Conservation (phyloP, 345 rosid species). For the Citrus maxima region DNA sequence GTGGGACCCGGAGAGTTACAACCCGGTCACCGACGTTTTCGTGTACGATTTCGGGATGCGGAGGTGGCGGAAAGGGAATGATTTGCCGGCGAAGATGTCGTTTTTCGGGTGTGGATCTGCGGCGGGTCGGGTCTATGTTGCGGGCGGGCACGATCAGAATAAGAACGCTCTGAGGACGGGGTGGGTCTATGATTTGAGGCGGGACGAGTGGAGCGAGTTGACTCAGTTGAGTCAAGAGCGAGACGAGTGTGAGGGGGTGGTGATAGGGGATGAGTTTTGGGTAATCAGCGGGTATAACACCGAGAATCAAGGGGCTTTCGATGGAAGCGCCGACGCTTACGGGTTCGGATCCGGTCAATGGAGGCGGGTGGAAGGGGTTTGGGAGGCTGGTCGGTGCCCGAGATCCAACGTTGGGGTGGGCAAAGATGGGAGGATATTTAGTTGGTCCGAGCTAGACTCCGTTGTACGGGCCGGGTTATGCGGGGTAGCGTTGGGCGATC, state of each 20-base stretch:
- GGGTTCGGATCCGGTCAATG: conserved; percentile 38
- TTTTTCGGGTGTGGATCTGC: conserved; percentile 50
- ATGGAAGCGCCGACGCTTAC: conserved; percentile 44
- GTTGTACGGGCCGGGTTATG: conserved; percentile 33
- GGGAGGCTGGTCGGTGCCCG: conserved; percentile 46
- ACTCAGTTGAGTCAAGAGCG: conserved; percentile 50
- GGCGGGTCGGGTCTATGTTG: conserved; percentile 36
- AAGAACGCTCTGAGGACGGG: conserved; percentile 61
- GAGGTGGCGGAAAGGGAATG: conserved; percentile 49
- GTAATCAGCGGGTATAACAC: conserved; percentile 66
- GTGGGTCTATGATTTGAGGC: conserved; percentile 53
- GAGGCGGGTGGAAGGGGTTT: conserved; percentile 41
- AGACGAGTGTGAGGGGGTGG: conserved; percentile 64
- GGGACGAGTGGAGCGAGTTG: conserved; percentile 58
- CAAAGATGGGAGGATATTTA: conserved; percentile 22
- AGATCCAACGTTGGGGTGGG: conserved; percentile 31
- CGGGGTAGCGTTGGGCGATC: conserved; percentile 32
- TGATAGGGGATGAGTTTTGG: conserved; percentile 55
- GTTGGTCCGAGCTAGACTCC: conserved; percentile 28
- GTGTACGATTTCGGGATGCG: conserved; percentile 45
- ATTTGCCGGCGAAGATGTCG: conserved; percentile 53
- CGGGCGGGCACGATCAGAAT: conserved; percentile 70
- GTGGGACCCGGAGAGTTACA: conserved; percentile 61
- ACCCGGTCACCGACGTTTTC: conserved; percentile 47
- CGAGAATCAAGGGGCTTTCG: conserved; percentile 53